Base-by-base conservation (phyloP, 148 eudicot species). In the Vaccinium vitisidaea region DNA sequence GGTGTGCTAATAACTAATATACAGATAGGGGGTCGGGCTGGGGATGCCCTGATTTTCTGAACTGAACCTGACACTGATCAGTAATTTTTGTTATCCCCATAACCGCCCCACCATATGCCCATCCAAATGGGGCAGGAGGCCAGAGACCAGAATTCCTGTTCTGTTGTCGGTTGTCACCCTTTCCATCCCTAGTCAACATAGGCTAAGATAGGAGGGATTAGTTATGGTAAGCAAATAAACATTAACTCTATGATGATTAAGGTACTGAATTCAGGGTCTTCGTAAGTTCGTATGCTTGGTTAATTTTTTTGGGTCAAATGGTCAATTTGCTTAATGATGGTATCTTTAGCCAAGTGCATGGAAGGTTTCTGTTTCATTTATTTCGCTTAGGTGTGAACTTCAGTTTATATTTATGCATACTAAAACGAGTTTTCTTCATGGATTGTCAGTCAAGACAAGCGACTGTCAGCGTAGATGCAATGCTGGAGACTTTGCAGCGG, bases 401-500 rank as follows among this genome's bases (percentile, higher is more conserved):
- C 32, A 58, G 7, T 80, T 80, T 80, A 36, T 14, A 23, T 81
- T 13, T 46, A 10, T 67, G 77, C 50, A 32, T 83, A 74, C 69
- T 83, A 23, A 83, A 54, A 21, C 30, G 54, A 73, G 55, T 36
- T 23, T 80, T 80, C 30, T 80, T 8, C 30, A 7, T 80, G 53
- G 11, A 6, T 58, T 80, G 43, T 43, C 95, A 94, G 96, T 93
- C 98, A 46, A 90, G 98, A 69, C 99, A 97, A 82, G 98, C 98
- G 11, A 88, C 91, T 12, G 93, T 97, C 49, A 91, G 94, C 82
- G 91, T 94, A 48, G 99, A 97, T 84, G 91, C 87, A 8, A 92
- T 97, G 98, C 92, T 97, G 43, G 95, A 92, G 74, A 95, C 91
- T 58, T 87, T 94, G 86, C 95, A 95, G 85, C 90, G 89, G 49